Conservation (phyloP, 371 early-diverging fungal species). For the Circinella minor region DNA sequence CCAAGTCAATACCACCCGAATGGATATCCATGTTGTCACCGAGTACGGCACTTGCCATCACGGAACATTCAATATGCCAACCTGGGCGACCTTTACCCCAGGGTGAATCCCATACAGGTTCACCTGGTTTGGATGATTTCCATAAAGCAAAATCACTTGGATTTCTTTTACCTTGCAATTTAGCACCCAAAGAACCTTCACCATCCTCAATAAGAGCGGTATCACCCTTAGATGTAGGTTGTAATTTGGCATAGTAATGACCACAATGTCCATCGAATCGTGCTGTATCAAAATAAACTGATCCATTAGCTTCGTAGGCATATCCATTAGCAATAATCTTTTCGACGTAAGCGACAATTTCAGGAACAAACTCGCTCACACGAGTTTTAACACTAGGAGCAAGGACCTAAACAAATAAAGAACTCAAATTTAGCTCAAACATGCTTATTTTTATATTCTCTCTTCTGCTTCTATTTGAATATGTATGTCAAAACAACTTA, state of each 20-base stretch:
- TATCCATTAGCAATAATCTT: constrained; percentile 94
- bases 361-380: constrained; percentile 98
- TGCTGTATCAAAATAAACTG: constrained; percentile 98
- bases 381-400: constrained; percentile 95
- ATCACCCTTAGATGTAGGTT: constrained; percentile 89
- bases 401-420: constrained; percentile 55
- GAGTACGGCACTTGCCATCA: constrained; percentile 97
- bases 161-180: constrained; percentile 74
- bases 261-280: constrained; percentile 85
- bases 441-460: too few species aligned
- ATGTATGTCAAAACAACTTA: constrained; percentile 27
- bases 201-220: constrained; percentile 85
- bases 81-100: constrained; percentile 99
- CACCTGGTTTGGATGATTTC: constrained; percentile 97
- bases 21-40: constrained; percentile 97
- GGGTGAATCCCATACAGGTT: constrained; percentile 96
- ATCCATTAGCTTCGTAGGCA: constrained; percentile 94
- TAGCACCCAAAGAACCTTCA: constrained; percentile 85
- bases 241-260: constrained; percentile 93
- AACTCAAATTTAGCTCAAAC: too few species aligned
- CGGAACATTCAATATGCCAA: constrained; percentile 99
- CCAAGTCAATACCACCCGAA: constrained; percentile 98
- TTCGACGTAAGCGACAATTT: constrained; percentile 92
- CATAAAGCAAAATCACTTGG: constrained; percentile 98
- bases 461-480: neutral